Base-by-base conservation (phyloP, 2,329 filamentous ascomycete species). In the Cercospora beticola region DNA sequence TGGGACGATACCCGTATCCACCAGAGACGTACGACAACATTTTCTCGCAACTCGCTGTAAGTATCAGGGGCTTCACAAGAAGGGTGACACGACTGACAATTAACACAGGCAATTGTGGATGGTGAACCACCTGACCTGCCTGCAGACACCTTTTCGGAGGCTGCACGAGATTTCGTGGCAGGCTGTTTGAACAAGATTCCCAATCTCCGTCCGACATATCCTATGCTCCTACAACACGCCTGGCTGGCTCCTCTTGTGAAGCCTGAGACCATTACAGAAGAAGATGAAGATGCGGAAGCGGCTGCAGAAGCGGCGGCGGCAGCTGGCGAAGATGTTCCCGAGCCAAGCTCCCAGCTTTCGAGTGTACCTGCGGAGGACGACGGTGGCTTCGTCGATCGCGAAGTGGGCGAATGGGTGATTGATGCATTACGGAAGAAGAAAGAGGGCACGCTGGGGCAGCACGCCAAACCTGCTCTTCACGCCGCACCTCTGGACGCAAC, bases 21-120 rank as follows among this genome's bases (percentile, higher is more conserved):
- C 94, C 95, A 0, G 95, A 99, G 80, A 95, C 96, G 1, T 98
- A 96, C 73, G 95, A 94, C 79, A 98, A 97, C 77, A 99, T 99
- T 74, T 98, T 99, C 84, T 96, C 93, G 76, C 95, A 99, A 79
- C 85, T 99, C 36, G 96, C 91, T 76, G 95, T 98, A 86, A 89
- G 94, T 89, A 26, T 54, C 30, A 18, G 10, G 18, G 16, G 12
- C 56, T 31, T 26, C 30, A 66, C 10, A 28, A 43, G 14, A 58
- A 14, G 23, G 4, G 18, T 18, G 23, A 58, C 21, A 26, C n/a
- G 49, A 64, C 62, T 64, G 66, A 76, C 73, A 76, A 69, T 62
- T 52, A 57, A 62, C 31, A 54, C 73, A 99, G 95, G 95, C 95
- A 66, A 99, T 99, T 78, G 95, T 99, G 40, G 93, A 98, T 78